Evolutionary conservation across 306 rosid genomes (phyloP), one percentile per base, ranked within the genome.

Genomic region (Vigna trinervia): DNA sequence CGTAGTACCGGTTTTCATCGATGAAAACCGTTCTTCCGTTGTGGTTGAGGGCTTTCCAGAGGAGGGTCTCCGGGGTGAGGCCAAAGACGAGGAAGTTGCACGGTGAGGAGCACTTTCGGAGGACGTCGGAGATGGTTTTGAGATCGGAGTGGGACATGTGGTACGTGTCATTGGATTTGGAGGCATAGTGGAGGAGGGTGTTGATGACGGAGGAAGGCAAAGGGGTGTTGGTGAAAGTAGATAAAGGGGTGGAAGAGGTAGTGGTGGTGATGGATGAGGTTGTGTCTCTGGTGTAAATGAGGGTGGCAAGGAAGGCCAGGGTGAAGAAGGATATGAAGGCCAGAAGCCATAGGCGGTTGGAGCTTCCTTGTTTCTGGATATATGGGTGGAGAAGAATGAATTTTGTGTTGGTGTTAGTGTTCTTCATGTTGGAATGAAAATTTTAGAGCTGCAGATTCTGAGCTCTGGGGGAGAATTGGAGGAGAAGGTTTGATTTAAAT

Each of bases 1-100:
- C 99, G 75, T 90, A 96, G 80, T 96, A 96, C 0, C 99, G 92
- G 56, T 96, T 96, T 80, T 96, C 99, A 5, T 95, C 98, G 41
- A 96, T 88, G 91, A 92, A 96, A 0, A 96, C 96, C 0, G 98
- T 96, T 23, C 96, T 81, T 53, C 99, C 99, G 23, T 91, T 87
- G 85, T 91, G 89, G 82, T 95, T 95, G 11, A 95, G 86, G 12
- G 97, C 87, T 80, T 91, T 95, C 99, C 99, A 95, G 52, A 95
- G 87, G 5, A 95, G 90, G 58, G 96, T 92, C 58, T 95, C 99
- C 14, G 78, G 94, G 0, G 99, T 92, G 75, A 95, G 92, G 20
- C 99, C 99, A 65, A 95, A 95, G 20, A 95, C 58, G 5, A 95
- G 90, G 62, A 95, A 79, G 52, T 92, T 95, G 56, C 99, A 95